phyloP scores from a whole-genome alignment of 257 asterid genomes.

The Cinchona pubescens region DNA sequence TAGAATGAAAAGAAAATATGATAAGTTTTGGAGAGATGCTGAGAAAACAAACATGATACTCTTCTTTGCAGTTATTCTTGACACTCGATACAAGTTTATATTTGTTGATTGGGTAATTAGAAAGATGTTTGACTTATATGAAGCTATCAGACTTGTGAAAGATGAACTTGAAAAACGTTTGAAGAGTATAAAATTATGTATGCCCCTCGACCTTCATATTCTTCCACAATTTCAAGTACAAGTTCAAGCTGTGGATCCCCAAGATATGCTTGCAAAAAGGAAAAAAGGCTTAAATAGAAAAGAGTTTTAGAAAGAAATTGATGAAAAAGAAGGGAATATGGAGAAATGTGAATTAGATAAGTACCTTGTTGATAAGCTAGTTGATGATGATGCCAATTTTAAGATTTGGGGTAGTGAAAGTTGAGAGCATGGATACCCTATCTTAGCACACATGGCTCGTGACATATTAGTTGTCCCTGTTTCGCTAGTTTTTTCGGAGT shows the following conservation, averaged over 20 bases:
- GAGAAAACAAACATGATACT: not conserved
- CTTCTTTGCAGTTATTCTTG: not conserved
- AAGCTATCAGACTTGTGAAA: too few relatives aligned
- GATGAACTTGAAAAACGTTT: not conserved
- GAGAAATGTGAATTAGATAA: too few relatives aligned
- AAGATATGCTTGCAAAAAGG: too few relatives aligned
- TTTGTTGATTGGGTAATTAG: not conserved
- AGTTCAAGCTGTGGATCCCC: too few relatives aligned
- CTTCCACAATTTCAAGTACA: too few relatives aligned
- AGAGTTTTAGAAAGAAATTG: too few relatives aligned
- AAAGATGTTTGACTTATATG: not conserved
- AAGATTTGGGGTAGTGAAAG: constrained; percentile 6
- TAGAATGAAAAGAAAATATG: not conserved
- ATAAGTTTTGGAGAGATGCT: not conserved
- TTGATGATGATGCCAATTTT: not conserved
- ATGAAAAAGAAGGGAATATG: too few relatives aligned
- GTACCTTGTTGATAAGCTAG: too few relatives aligned
- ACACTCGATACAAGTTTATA: not conserved
- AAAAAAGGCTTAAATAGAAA: too few relatives aligned
- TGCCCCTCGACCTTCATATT: not conserved
- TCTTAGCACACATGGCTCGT: not conserved
- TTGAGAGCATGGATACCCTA: not conserved
- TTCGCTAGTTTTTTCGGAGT: not conserved
- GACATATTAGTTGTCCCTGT: constrained; percentile 3
- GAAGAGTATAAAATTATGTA: not conserved